Evolutionary conservation across 331 rosid genomes (phyloP).

Genomic region (Spiraea crenata): DNA sequence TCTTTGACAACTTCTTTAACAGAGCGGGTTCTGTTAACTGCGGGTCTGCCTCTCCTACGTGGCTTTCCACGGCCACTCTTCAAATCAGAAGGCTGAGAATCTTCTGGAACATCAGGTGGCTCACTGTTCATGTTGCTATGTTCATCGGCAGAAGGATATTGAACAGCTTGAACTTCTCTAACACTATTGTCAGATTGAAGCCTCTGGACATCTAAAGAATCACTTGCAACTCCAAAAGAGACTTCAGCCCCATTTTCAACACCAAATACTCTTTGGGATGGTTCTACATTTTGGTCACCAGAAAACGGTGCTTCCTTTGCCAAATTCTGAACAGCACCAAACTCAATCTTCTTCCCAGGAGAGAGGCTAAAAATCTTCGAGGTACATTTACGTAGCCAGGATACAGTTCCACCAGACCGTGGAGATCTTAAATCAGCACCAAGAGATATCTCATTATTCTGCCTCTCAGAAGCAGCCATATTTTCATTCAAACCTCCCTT

Average conservation of each 20-base stretch:
- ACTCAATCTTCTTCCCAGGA: constrained; percentile 52
- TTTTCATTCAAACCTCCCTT: constrained; percentile 42
- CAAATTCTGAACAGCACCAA: constrained; percentile 43
- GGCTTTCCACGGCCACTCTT: constrained; percentile 40
- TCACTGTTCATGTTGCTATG: constrained; percentile 60
- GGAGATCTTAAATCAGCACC: constrained; percentile 48
- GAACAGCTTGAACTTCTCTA: constrained; percentile 55
- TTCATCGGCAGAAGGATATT: constrained; percentile 53
- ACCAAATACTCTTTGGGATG: constrained; percentile 34
- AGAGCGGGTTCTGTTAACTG: constrained; percentile 50
- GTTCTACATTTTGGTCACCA: constrained; percentile 36
- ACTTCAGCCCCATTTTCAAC: constrained; percentile 64
- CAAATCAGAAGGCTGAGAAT: constrained; percentile 54
- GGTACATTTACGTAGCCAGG: constrained; percentile 91
- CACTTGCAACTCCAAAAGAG: constrained; percentile 66
- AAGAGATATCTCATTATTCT: constrained; percentile 46
- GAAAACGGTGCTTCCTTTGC: constrained; percentile 35
- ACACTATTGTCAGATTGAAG: constrained; percentile 55
- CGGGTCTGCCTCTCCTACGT: constrained; percentile 51
- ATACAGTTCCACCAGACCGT: constrained; percentile 66
- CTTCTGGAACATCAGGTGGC: constrained; percentile 47
- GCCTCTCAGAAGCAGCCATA: constrained; percentile 40
- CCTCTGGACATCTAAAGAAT: constrained; percentile 58
- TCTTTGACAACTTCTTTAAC: constrained; percentile 70
- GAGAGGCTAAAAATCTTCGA: constrained; percentile 83